Percentiles rank a stretch among this genome's conserved stretches.
phyloP scores from a whole-genome alignment of 805 yeast species.

The Metschnikowia bowlesiae region DNA sequence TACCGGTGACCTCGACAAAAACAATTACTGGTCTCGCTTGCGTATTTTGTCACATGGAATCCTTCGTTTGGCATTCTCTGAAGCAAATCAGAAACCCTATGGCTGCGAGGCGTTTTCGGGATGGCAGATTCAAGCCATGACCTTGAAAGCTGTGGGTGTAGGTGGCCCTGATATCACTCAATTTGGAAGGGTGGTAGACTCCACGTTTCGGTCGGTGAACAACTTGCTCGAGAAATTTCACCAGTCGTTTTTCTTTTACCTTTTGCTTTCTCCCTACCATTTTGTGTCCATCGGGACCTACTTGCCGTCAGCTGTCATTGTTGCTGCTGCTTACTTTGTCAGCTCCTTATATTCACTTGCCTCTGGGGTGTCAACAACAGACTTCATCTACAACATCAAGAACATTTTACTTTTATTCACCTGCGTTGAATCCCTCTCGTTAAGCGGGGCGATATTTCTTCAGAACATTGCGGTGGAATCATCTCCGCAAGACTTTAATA shows the following conservation, averaged over 20 bases:
- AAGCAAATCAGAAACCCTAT: conserved; percentile 59
- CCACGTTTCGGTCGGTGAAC: conserved; percentile 81
- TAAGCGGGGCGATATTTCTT: conserved; percentile 21
- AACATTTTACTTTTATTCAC: conserved; percentile 26
- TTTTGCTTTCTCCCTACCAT: conserved; percentile 67
- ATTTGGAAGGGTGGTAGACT: conserved; percentile 86
- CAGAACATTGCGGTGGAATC: conserved; percentile 21
- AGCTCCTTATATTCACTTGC: conserved; percentile 58
- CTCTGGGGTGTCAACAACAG: conserved; percentile 31
- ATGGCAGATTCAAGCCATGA: conserved; percentile 90
- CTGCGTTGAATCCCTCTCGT: conserved; percentile 23
- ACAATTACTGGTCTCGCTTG: conserved; percentile 53
- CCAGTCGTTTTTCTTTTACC: conserved; percentile 92
- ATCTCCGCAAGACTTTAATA: not conserved
- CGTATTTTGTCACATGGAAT: conserved; percentile 61
- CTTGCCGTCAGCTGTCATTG: conserved; percentile 75
- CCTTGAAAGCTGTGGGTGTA: conserved; percentile 64
- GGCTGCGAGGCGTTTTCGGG: conserved; percentile 88
- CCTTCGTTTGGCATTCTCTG: conserved; percentile 64
- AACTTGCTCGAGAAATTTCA: conserved; percentile 93
- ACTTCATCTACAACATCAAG: conserved; percentile 21
- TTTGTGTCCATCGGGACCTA: conserved; percentile 95
- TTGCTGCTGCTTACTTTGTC: conserved; percentile 65
- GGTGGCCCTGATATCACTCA: conserved; percentile 73
- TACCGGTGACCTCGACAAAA: conserved; percentile 40